Evolutionary conservation across 2,329 filamentous ascomycete species (phyloP).

Genomic region (Alternaria postmessia): DNA sequence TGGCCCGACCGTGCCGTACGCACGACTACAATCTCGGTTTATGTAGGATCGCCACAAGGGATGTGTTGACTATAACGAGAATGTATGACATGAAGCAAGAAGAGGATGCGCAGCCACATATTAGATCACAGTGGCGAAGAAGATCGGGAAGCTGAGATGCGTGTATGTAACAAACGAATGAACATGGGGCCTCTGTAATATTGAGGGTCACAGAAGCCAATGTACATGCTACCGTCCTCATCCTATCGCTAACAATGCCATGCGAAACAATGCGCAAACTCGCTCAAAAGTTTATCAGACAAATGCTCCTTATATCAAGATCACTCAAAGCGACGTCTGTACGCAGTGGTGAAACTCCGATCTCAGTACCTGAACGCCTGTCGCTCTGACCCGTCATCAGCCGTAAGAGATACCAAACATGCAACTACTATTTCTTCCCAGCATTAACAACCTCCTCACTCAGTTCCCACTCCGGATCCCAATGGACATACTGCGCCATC

Average conservation of each 20-base stretch:
- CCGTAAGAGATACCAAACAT: conserved; percentile 5
- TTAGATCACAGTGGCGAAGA: background rate
- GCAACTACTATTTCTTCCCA: conserved; percentile 20
- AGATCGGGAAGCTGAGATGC: background rate
- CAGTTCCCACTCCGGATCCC: conserved; percentile 45
- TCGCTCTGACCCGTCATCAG: conserved; percentile 20
- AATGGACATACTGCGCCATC: conserved; percentile 79
- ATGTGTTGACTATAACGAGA: background rate
- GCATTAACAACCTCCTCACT: conserved; percentile 42
- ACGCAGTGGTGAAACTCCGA: conserved; percentile 20
- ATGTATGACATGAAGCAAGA: background rate
- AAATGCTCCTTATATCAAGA: background rate
- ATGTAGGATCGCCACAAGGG: background rate
- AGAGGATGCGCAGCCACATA: background rate
- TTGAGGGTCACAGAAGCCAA: background rate
- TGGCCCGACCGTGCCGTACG: background rate
- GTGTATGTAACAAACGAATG: background rate
- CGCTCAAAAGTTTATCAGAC: background rate
- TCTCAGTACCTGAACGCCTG: conserved; percentile 27
- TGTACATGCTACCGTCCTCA: background rate
- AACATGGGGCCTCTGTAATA: background rate
- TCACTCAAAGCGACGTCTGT: background rate
- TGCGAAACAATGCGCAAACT: background rate
- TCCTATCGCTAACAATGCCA: background rate
- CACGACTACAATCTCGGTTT: background rate